Conservation (phyloP, 257 asterid genomes). For the Cordia subcordata region DNA sequence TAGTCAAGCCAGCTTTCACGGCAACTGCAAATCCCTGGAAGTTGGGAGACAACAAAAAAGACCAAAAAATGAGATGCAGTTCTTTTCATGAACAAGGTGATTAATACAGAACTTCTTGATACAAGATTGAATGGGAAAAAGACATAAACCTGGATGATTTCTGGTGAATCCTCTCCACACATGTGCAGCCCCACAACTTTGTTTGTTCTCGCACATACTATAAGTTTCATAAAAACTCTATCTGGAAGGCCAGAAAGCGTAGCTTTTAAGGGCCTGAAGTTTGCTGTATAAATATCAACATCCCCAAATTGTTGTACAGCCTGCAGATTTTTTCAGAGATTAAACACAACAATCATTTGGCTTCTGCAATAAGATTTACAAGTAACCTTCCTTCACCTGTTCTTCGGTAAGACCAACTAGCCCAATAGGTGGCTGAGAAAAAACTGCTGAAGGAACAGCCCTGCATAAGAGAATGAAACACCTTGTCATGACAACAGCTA, state of each 20-base stretch:
- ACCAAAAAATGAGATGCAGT: neutral
- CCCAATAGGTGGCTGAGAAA: slow-evolving; percentile 96
- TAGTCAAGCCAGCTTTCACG: slow-evolving; percentile 87
- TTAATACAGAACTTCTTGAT: neutral
- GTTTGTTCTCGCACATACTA: slow-evolving; percentile 75
- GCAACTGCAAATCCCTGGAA: slow-evolving; percentile 93
- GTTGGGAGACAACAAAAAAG: slow-evolving; percentile 12
- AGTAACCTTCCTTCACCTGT: slow-evolving; percentile 40
- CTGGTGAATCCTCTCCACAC: slow-evolving; percentile 96
- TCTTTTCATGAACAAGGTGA: too few species aligned
- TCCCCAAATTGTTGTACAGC: slow-evolving; percentile 71
- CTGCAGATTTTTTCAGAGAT: slow-evolving; percentile 26
- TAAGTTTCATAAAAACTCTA: slow-evolving; percentile 80
- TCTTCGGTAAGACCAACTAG: slow-evolving; percentile 94
- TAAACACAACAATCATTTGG: neutral
- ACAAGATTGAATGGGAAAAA: too few species aligned
- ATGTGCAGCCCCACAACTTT: slow-evolving; percentile 86
- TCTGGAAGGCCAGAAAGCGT: slow-evolving; percentile 96
- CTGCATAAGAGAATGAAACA: slow-evolving; percentile 37
- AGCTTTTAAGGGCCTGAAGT: slow-evolving; percentile 89
- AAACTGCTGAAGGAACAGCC: slow-evolving; percentile 84
- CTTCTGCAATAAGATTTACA: slow-evolving; percentile 4
- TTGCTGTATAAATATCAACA: slow-evolving; percentile 74
- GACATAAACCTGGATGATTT: slow-evolving; percentile 65
- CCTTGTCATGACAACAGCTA: neutral